Evolutionary conservation across 1,284 basidiomycete species (phyloP).

Genomic region (Neonothopanus nambi): DNA sequence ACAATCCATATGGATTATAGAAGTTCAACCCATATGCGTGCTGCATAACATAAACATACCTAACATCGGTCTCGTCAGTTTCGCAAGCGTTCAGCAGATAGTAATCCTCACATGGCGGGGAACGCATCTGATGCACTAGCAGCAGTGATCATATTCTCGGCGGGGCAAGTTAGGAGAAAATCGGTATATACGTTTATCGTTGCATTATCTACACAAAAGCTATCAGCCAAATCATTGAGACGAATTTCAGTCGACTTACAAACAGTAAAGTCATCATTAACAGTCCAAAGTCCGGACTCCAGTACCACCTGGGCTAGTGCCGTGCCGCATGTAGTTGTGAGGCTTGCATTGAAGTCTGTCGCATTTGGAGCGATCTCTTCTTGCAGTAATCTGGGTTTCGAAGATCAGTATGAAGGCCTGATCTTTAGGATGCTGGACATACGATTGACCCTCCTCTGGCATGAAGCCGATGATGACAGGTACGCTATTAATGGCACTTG

Average conservation of each 20-base stretch:
- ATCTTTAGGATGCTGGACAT: neutral
- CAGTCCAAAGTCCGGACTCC: conserved; percentile 20
- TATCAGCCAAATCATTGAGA: neutral
- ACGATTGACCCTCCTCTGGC: conserved; percentile 26
- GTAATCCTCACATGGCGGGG: conserved; percentile 9
- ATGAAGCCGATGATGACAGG: conserved; percentile 21
- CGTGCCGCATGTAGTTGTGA: conserved; percentile 7
- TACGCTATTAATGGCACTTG: conserved; percentile 20
- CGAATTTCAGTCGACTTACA: conserved; percentile 6
- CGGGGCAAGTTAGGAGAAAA: conserved; percentile 9
- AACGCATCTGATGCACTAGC: conserved; percentile 11
- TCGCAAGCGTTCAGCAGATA: neutral
- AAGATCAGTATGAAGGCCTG: neutral
- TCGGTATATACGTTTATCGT: conserved; percentile 10
- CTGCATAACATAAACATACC: conserved; percentile 14
- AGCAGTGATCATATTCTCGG: conserved; percentile 11
- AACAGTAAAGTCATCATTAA: conserved; percentile 16
- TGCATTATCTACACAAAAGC: conserved; percentile 9
- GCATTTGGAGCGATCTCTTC: conserved; percentile 17
- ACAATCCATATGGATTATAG: conserved; percentile 14
- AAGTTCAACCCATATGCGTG: conserved; percentile 14
- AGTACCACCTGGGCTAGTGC: conserved; percentile 11
- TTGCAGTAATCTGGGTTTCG: conserved; percentile 16
- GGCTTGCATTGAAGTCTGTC: conserved; percentile 17
- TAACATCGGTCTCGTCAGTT: neutral